Percentiles rank a stretch among this genome's conserved stretches.
phyloP scores from a whole-genome alignment of 2,329 filamentous ascomycete species.

The Diplodia seriata region DNA sequence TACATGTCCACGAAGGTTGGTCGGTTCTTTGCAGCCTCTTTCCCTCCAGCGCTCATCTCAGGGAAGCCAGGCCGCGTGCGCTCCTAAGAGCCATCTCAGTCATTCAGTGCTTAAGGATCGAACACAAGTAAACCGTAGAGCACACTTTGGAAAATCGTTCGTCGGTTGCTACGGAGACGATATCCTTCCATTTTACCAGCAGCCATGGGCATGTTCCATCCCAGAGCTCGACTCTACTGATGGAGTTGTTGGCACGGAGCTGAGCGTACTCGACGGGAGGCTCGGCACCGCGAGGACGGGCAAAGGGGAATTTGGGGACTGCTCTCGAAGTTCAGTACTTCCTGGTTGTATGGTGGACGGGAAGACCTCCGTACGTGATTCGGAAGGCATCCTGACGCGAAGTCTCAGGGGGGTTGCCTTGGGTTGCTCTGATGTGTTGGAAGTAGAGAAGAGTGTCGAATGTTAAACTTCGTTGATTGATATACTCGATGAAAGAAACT shows the following conservation, averaged over 20 bases:
- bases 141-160: conserved; percentile 53
- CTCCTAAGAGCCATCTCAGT: conserved; percentile 26
- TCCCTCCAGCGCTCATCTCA: conserved; percentile 57
- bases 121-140: not conserved
- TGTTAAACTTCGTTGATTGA: not conserved
- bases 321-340: conserved; percentile 1
- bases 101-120: no score
- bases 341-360: not conserved
- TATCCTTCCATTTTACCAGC: conserved; percentile 57
- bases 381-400: not conserved
- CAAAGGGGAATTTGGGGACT: conserved; percentile 49
- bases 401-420: not conserved
- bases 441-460: not conserved
- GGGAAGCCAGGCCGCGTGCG: conserved; percentile 53
- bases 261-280: conserved; percentile 55
- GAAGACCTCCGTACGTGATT: not conserved
- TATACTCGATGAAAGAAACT: not conserved
- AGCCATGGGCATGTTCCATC: conserved; percentile 59
- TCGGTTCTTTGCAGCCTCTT: conserved; percentile 56
- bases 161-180: conserved; percentile 55
- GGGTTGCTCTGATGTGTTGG: not conserved
- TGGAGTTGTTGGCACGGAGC: conserved; percentile 53
- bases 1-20: conserved; percentile 62
- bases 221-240: conserved; percentile 56
- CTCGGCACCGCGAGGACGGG: conserved; percentile 49